Evolutionary conservation across 495 filamentous ascomycete species (phyloP), one percentile per base, ranked within the genome.

Genomic region (Pyrenula aspistea): DNA sequence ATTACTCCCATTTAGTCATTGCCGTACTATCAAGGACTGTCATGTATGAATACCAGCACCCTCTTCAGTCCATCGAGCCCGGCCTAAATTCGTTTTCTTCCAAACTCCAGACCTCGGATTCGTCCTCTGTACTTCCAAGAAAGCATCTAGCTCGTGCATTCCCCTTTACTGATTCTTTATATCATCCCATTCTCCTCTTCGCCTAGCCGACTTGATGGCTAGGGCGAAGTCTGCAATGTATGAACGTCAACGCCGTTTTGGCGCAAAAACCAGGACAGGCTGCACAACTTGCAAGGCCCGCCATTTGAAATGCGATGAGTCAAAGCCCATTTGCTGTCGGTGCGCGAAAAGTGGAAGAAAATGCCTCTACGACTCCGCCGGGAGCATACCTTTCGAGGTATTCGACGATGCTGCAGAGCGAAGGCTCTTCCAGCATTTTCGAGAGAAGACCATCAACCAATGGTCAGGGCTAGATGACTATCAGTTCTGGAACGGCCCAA

Each of bases 281-380:
- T 82, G 79, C 57, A 69, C 68, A 21, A 82, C 77, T 10, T 82
- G 78, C 73, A 79, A 73, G 77, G 77, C 59, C 64, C 74, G 82
- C 54, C 74, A 79, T 59, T 81, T 85, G 36, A 85, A 85, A 70
- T 85, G 82, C 70, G 82, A 81, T 67, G 82, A 85, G 66, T 66
- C 65, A 57, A 77, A 78, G 48, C 81, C 82, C 10, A 60, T 67
- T 10, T 85, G 82, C 57, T 67, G 67, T 24, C 75, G 77, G 55
- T 85, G 82, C 62, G 62, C 76, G n/a, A 64, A 61, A 24, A 77
- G 72, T 0, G 76, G 76, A 1, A 66, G 77, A 24, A 68, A 61
- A 55, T 80, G 77, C 59, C 15, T 8, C 31, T 42, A 42, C 31
- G 31, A 42, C 31, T 42, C 31, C 4, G 31, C 31, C 31, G 15